These are phyloP conservation scores for Delphinella strobiligena DNA, from an alignment of 2,329 filamentous ascomycete species.

Conservation along the genomic window DNA sequence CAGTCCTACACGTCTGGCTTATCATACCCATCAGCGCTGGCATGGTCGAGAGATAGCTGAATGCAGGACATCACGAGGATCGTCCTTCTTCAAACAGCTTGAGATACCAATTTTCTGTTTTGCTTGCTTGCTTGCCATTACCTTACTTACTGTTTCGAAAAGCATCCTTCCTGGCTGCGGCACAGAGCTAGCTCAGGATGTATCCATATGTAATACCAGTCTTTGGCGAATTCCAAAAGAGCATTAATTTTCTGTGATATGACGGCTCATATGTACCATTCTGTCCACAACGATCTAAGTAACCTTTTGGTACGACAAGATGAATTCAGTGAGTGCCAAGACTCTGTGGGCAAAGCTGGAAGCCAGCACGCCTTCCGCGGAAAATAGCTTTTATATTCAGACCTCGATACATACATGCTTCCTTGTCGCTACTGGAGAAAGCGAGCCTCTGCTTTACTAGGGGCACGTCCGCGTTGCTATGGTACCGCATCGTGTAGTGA, in stretches of 20 bases:
- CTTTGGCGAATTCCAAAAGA: background rate
- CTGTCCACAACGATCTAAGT: too few relatives aligned
- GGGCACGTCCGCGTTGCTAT: slow-evolving; percentile 4
- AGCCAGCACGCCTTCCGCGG: background rate
- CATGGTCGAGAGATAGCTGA: slow-evolving; percentile 4
- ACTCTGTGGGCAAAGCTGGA: background rate
- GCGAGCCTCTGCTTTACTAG: slow-evolving; percentile 2
- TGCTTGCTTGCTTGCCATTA: slow-evolving; percentile 1
- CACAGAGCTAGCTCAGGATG: background rate
- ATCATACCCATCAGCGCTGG: too few relatives aligned
- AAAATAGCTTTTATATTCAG: background rate
- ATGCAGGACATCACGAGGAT: slow-evolving; percentile 5
- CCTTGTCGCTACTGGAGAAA: slow-evolving; percentile 5
- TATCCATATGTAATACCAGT: background rate
- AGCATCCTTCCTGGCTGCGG: background rate
- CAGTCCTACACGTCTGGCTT: too few relatives aligned
- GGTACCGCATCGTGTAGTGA: background rate
- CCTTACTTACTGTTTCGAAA: background rate
- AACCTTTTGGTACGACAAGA: too few relatives aligned
- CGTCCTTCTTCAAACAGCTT: slow-evolving; percentile 3
- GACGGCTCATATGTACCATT: too few relatives aligned
- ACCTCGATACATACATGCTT: slow-evolving; percentile 5
- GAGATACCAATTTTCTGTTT: slow-evolving; percentile 10
- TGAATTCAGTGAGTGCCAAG: too few relatives aligned
- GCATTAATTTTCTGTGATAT: background rate